phyloP scores from a whole-genome alignment of 495 filamentous ascomycete genomes.

The Penicillium arizonense region DNA sequence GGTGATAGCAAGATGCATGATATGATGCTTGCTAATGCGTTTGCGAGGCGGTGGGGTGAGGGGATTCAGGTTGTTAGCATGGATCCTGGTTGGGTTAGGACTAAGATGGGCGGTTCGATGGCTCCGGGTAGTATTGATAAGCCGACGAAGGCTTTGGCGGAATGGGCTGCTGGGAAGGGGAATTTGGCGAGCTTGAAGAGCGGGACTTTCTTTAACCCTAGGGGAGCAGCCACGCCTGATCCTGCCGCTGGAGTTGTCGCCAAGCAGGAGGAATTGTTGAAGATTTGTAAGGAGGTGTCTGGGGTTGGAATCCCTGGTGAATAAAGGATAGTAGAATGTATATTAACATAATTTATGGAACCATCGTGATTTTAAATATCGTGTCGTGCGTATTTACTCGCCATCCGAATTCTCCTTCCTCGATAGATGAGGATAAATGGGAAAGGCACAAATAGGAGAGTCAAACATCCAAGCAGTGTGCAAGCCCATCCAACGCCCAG shows the following conservation, averaged over 20 bases:
- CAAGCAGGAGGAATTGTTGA: conserved; percentile 33
- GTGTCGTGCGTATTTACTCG: conserved; percentile 24
- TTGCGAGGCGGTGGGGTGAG: conserved; percentile 48
- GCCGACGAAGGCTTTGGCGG: conserved; percentile 43
- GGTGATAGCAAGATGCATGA: conserved; percentile 54
- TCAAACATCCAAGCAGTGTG: conserved; percentile 58
- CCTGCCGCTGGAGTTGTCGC: conserved; percentile 26
- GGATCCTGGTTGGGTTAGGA: conserved; percentile 64
- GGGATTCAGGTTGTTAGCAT: conserved; percentile 48
- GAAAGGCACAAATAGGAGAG: conserved; percentile 37
- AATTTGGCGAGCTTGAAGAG: conserved; percentile 22
- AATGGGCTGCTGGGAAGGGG: conserved; percentile 41
- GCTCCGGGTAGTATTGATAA: conserved; percentile 47
- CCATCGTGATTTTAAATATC: neutral
- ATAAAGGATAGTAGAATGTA: no score
- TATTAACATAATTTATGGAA: neutral
- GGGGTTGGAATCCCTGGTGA: conserved; percentile 18
- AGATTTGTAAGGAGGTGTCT: conserved; percentile 31
- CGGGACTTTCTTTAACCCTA: conserved; percentile 26
- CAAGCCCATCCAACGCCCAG: conserved; percentile 64
- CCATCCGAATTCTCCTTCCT: conserved; percentile 25
- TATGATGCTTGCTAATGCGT: conserved; percentile 53
- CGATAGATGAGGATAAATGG: conserved; percentile 34
- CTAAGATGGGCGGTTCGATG: conserved; percentile 56
- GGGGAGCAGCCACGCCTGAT: conserved; percentile 22